Conservation (phyloP, 2,329 filamentous ascomycete genomes). For the Diatrype stigma region DNA sequence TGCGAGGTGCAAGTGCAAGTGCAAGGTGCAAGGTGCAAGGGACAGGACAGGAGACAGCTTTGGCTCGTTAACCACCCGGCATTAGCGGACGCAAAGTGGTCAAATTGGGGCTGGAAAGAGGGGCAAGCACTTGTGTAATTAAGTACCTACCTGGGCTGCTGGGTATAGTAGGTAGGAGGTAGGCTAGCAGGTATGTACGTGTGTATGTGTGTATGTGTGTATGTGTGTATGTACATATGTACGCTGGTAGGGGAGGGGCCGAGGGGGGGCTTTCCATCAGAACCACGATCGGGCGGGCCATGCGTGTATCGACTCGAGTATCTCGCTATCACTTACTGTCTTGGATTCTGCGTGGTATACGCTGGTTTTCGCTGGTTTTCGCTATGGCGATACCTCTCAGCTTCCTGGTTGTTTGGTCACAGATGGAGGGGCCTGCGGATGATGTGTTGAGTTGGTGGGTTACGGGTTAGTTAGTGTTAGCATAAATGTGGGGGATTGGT, state of each 20-base stretch:
- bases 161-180: not conserved
- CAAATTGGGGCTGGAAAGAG: conserved; percentile 1
- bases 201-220: too few relatives aligned
- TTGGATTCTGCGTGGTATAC: too few relatives aligned
- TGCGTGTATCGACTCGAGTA: not conserved
- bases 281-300: not conserved
- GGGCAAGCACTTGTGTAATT: not conserved
- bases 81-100: not conserved
- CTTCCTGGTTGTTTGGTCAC: not conserved
- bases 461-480: not conserved
- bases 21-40: not conserved
- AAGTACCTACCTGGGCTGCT: not conserved
- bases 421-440: not conserved
- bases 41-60: not conserved
- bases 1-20: not conserved
- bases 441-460: not conserved
- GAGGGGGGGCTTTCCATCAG: not conserved
- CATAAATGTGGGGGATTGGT: not conserved
- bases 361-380: not conserved
- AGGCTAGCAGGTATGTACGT: too few relatives aligned
- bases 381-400: not conserved
- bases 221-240: too few relatives aligned
- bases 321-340: not conserved
- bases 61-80: not conserved
- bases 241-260: too few relatives aligned